Conservation (phyloP, 345 rosid species). For the Aurinia saxatilis region DNA sequence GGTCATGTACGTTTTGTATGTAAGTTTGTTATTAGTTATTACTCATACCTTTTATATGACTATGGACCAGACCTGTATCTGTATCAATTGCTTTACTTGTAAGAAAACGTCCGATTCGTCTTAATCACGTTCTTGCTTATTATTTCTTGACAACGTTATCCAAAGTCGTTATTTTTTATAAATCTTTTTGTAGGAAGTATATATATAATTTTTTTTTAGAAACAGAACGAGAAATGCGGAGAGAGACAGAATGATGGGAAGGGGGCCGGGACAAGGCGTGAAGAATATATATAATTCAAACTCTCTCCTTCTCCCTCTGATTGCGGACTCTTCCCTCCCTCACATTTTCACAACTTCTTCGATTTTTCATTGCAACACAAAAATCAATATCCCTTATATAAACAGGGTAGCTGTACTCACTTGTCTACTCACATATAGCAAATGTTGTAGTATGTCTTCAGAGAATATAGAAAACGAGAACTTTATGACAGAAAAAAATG, state of each 20-base stretch:
- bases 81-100: not conserved
- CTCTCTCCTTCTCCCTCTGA: slow-evolving; percentile 25
- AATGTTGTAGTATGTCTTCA: no score
- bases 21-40: not conserved
- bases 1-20: not conserved
- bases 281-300: not conserved
- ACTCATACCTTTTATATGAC: not conserved
- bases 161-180: slow-evolving; percentile 1
- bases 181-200: no score
- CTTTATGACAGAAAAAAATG: no score
- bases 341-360: not conserved
- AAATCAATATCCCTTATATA: no score
- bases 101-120: slow-evolving; percentile 9
- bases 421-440: no score
- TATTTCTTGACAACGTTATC: not conserved
- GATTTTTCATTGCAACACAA: not conserved
- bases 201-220: not conserved
- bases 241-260: slow-evolving; percentile 30
- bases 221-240: slow-evolving; percentile 23
- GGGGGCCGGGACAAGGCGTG: slow-evolving; percentile 26
- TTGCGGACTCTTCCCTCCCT: slow-evolving; percentile 19
- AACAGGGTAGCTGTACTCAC: no score
- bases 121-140: not conserved
- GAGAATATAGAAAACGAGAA: no score
- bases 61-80: slow-evolving; percentile 20